phyloP scores from a whole-genome alignment of 257 asterid species.

The Plantago elongata region DNA sequence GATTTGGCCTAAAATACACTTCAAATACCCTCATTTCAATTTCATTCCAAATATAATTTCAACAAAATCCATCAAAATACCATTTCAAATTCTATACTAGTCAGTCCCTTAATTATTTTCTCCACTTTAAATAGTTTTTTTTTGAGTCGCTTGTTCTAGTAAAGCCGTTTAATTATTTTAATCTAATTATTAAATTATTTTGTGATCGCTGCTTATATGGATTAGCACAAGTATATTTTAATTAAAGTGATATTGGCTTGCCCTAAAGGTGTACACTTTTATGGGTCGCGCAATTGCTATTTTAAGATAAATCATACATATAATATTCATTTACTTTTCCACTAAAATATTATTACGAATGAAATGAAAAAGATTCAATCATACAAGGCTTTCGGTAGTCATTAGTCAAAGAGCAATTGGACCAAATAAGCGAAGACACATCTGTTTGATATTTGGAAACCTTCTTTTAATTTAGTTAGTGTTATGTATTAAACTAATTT shows the following conservation, averaged over 20 bases:
- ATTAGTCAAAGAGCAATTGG: constrained; percentile 1
- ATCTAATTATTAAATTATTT: too few relatives aligned
- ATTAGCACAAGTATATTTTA: neutral
- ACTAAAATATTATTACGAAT: neutral
- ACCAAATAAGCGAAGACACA: constrained; percentile 3
- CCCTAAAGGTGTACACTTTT: too few relatives aligned
- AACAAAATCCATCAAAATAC: too few relatives aligned
- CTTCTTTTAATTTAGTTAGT: neutral
- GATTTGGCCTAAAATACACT: too few relatives aligned
- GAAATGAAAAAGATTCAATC: constrained; percentile 1
- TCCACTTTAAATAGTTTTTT: neutral
- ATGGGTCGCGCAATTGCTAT: neutral
- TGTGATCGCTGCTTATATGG: neutral
- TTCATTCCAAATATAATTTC: too few relatives aligned
- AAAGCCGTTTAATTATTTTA: too few relatives aligned
- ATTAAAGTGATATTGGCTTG: neutral
- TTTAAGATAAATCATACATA: neutral
- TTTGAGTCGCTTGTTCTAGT: neutral
- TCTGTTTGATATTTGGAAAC: neutral
- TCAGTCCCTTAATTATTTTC: neutral
- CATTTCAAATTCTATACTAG: too few relatives aligned
- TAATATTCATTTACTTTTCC: neutral
- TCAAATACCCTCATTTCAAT: too few relatives aligned
- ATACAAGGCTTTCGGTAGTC: constrained; percentile 4
- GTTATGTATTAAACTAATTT: too few relatives aligned